These are phyloP conservation scores for Penicillium sp. DNA, from an alignment of 2,329 filamentous ascomycete genomes.

Conservation along the genomic window DNA sequence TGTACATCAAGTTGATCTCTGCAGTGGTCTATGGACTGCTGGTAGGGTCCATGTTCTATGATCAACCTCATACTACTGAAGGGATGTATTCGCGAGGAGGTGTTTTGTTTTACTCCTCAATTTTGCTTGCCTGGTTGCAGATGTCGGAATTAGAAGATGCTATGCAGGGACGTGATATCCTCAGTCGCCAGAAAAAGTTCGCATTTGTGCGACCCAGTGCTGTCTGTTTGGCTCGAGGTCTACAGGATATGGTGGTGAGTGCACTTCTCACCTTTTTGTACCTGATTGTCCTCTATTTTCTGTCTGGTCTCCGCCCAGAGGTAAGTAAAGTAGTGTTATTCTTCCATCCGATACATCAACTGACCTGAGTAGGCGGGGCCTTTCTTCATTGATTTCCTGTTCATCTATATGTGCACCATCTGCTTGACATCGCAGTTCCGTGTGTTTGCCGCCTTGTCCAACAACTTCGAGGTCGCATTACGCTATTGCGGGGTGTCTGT, in stretches of 20 bases:
- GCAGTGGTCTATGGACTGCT: slow-evolving; percentile 69
- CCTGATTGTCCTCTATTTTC: slow-evolving; percentile 61
- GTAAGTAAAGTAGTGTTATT: slow-evolving; percentile 18
- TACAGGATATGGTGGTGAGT: slow-evolving; percentile 58
- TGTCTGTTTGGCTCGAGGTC: slow-evolving; percentile 57
- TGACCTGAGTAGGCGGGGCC: slow-evolving; percentile 49
- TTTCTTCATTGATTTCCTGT: slow-evolving; percentile 64
- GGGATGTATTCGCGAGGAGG: slow-evolving; percentile 62
- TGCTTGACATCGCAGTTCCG: slow-evolving; percentile 62
- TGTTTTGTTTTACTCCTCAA: slow-evolving; percentile 61
- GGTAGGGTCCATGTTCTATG: slow-evolving; percentile 73
- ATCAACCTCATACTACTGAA: slow-evolving; percentile 54
- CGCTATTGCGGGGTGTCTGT: slow-evolving; percentile 60
- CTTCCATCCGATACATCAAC: not conserved
- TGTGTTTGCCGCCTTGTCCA: slow-evolving; percentile 59
- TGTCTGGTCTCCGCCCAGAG: slow-evolving; percentile 43
- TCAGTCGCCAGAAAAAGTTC: slow-evolving; percentile 63
- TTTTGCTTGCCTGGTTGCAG: slow-evolving; percentile 66
- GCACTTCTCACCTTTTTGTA: slow-evolving; percentile 56
- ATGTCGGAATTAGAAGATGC: slow-evolving; percentile 73
- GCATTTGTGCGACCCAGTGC: slow-evolving; percentile 65
- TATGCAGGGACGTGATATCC: slow-evolving; percentile 68
- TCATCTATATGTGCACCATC: slow-evolving; percentile 59
- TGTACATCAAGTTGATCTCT: slow-evolving; percentile 73
- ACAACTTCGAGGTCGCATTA: slow-evolving; percentile 62